Evolutionary conservation across 2,329 filamentous ascomycete genomes (phyloP).

Genomic region (Colletotrichum sansevieriae): DNA sequence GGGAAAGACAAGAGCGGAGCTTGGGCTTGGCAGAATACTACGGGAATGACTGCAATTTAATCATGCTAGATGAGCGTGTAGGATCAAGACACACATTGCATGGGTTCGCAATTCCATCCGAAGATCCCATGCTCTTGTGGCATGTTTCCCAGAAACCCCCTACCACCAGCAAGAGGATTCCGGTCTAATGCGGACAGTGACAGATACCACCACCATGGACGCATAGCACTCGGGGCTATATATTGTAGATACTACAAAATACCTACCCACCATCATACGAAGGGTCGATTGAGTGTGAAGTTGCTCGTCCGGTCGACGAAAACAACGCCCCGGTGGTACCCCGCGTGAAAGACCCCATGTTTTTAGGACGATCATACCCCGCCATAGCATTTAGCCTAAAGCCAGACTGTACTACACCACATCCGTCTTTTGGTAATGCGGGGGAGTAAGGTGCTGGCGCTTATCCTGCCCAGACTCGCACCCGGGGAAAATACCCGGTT

Average conservation of each 20-base stretch:
- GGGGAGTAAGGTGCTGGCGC: background rate
- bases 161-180: background rate
- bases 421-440: slow-evolving; percentile 29
- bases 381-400: slow-evolving; percentile 40
- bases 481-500: background rate
- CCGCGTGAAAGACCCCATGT: slow-evolving; percentile 30
- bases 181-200: slow-evolving; percentile 3
- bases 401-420: background rate
- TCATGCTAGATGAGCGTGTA: background rate
- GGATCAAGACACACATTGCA: background rate
- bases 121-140: slow-evolving; percentile 2
- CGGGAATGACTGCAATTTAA: slow-evolving; percentile 23
- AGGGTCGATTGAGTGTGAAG: background rate
- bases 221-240: background rate
- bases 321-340: background rate
- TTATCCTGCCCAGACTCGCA: background rate
- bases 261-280: background rate
- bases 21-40: background rate
- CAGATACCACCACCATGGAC: background rate
- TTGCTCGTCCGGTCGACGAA: slow-evolving; percentile 1
- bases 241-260: background rate
- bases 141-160: background rate
- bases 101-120: background rate
- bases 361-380: slow-evolving; percentile 14
- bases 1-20: background rate